Base-by-base conservation (phyloP, 225 moss, liverwort and hornwort genomes). In the Sphagnum contortum region DNA sequence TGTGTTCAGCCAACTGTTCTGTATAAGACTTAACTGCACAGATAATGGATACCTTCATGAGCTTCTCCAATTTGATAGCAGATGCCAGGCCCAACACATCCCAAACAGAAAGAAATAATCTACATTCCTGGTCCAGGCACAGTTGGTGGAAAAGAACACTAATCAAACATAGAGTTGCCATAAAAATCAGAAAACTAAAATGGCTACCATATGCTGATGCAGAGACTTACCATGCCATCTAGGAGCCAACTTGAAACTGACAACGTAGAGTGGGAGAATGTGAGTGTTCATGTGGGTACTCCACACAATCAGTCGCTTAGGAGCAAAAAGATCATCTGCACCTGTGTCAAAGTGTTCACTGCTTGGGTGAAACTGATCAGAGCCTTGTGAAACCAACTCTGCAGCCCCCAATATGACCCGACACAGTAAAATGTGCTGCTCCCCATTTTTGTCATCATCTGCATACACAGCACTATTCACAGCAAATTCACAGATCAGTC, bases 241-340 rank as follows among this genome's bases (percentile, higher is more conserved):
- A 60, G 72, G 58, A 79, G 86, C 79, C 48, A 79, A 76, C 75
- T 68, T 80, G 79, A 86, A 86, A 74, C 82, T 77, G 79, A 86
- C 76, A 49, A 82, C 79, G 72, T 77, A 82, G 0, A 79, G 64
- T 57, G 86, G 86, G 9, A 86, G 76, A 61, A 86, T 77, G 57
- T 82, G 82, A 2, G 82, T 82, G 54, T 86, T 82, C 82, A 86
- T 86, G 56, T 82, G 82, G 3, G 86, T 86, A 61, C 82, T 83
- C 86, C 86, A 86, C 50, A 86, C 73, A 55, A 86, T 75, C 8
- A 76, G 66, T 49, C 86, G 71, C 64, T 74, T 86, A 4, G 86
- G 86, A 66, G 57, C 73, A n/a, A 64, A 61, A 50, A 63, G 6
- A 61, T 86, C 72, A 70, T 86, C 86, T 59, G 82, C 82, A 57